Conservation (phyloP, 768 basidiomycete species). For the Pleurotus giganteus region DNA sequence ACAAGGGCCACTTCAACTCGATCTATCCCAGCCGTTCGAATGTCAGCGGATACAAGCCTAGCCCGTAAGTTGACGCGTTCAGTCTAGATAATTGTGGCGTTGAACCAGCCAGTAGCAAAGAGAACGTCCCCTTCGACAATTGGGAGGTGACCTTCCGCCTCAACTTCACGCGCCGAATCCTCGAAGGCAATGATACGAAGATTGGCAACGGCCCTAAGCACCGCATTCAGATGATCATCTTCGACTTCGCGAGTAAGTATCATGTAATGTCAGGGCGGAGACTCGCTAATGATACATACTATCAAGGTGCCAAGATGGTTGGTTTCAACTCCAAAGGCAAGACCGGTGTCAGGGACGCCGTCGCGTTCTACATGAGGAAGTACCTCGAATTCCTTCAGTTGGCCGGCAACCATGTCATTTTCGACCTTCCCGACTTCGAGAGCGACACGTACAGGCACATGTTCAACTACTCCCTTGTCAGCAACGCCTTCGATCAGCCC, state of each 20-base stretch:
- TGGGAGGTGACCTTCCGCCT: slow-evolving; percentile 11
- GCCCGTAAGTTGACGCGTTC: slow-evolving; percentile 1
- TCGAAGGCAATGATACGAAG: slow-evolving; percentile 9
- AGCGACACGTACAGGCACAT: slow-evolving; percentile 12
- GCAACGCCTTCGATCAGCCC: slow-evolving; percentile 8
- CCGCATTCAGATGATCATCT: slow-evolving; percentile 11
- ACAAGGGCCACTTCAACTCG: slow-evolving; percentile 18
- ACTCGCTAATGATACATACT: too few species aligned
- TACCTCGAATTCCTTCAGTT: slow-evolving; percentile 19
- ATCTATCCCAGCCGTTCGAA: not conserved
- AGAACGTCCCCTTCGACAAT: slow-evolving; percentile 9
- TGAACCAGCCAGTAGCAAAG: not conserved
- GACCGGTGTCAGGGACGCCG: slow-evolving; percentile 4
- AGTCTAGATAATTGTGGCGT: not conserved
- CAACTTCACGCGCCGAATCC: slow-evolving; percentile 5
- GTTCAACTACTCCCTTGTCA: slow-evolving; percentile 21
- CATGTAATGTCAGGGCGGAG: not conserved
- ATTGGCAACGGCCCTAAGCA: slow-evolving; percentile 10
- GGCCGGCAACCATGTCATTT: slow-evolving; percentile 20
- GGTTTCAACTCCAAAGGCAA: too few species aligned
- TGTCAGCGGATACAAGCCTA: slow-evolving; percentile 9
- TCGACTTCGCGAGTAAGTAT: slow-evolving; percentile 13
- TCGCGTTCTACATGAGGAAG: slow-evolving; percentile 16
- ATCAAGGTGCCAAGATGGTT: not conserved
- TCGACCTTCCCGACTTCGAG: slow-evolving; percentile 22